Percentiles rank a stretch among this genome's conserved stretches.
These are phyloP conservation scores for Phytophthora parvispora DNA, from an alignment of 352 stramenopile species.

Conservation along the genomic window DNA sequence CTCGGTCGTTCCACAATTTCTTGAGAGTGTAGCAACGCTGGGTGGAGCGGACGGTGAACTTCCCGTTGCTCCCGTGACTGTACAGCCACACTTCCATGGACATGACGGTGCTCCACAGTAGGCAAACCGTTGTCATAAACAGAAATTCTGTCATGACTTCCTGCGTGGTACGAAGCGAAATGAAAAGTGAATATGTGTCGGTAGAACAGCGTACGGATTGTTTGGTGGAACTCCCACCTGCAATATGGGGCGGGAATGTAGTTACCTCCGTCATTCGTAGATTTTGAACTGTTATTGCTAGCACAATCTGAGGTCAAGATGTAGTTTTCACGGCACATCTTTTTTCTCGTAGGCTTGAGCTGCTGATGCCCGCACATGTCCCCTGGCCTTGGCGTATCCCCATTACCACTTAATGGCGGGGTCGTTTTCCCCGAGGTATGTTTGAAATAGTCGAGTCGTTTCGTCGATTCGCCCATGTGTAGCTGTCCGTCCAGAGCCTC, in stretches of 20 bases:
- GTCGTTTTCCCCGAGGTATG: slow-evolving; percentile 8
- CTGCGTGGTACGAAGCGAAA: slow-evolving; percentile 9
- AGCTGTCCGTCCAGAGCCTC: background rate
- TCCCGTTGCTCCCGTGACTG: slow-evolving; percentile 22
- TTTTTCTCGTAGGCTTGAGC: too few species aligned
- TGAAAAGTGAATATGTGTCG: slow-evolving; percentile 20
- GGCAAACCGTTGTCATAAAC: slow-evolving; percentile 3
- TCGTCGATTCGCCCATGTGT: slow-evolving; percentile 7
- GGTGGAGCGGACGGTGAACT: slow-evolving; percentile 20
- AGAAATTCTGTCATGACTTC: background rate
- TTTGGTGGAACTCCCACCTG: background rate
- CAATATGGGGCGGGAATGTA: too few species aligned
- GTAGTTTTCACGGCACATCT: too few species aligned
- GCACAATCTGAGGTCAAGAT: too few species aligned
- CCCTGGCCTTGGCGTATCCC: too few species aligned
- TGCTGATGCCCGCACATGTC: too few species aligned
- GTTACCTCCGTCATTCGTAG: too few species aligned
- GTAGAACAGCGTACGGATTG: background rate
- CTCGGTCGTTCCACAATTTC: slow-evolving; percentile 27
- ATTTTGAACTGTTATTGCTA: too few species aligned
- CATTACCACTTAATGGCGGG: background rate
- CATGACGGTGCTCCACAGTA: slow-evolving; percentile 1
- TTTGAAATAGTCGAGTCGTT: slow-evolving; percentile 34
- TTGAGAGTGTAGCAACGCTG: slow-evolving; percentile 29
- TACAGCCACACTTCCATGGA: slow-evolving; percentile 30